Percentiles rank a stretch among this genome's conserved stretches.
Conservation (phyloP, 2,329 filamentous ascomycete species). For the Diatrype stigma region DNA sequence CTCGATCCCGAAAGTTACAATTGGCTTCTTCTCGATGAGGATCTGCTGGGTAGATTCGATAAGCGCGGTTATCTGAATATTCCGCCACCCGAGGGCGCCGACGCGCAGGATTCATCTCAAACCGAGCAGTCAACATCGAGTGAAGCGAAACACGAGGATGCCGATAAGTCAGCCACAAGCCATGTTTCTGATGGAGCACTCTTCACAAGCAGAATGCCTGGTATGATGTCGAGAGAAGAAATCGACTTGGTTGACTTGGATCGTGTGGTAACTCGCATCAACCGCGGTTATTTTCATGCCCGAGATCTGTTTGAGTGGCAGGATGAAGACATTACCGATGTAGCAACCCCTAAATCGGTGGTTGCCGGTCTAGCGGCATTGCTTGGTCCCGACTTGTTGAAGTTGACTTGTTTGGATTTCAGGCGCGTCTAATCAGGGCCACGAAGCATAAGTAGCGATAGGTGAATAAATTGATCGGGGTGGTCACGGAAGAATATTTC, state of each 20-base stretch:
- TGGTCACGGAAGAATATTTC: not conserved
- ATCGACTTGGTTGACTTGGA: conserved; percentile 55
- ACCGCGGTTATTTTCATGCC: conserved; percentile 18
- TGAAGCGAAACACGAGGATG: conserved; percentile 8
- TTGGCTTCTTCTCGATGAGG: conserved; percentile 58
- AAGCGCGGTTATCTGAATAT: conserved; percentile 53
- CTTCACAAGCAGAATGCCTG: conserved; percentile 62
- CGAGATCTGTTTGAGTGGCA: conserved; percentile 52
- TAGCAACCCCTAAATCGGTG: conserved; percentile 52
- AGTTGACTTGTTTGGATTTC: conserved; percentile 57
- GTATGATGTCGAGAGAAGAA: conserved; percentile 53
- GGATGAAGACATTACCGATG: conserved; percentile 43
- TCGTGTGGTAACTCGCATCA: conserved; percentile 50
- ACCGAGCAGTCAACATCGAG: conserved; percentile 1
- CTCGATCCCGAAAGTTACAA: conserved; percentile 62
- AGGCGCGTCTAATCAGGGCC: conserved; percentile 2
- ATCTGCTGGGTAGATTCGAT: conserved; percentile 48
- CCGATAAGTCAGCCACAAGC: conserved; percentile 1
- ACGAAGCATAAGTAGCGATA: too few species aligned
- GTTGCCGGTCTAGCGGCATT: conserved; percentile 66
- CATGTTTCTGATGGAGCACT: conserved; percentile 33
- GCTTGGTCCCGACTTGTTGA: conserved; percentile 57
- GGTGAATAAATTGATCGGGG: too few species aligned
- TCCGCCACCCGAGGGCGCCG: conserved; percentile 18
- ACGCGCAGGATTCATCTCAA: not conserved